phyloP scores from a whole-genome alignment of 352 stramenopile species.

The Globisporangium uncinulatum region DNA sequence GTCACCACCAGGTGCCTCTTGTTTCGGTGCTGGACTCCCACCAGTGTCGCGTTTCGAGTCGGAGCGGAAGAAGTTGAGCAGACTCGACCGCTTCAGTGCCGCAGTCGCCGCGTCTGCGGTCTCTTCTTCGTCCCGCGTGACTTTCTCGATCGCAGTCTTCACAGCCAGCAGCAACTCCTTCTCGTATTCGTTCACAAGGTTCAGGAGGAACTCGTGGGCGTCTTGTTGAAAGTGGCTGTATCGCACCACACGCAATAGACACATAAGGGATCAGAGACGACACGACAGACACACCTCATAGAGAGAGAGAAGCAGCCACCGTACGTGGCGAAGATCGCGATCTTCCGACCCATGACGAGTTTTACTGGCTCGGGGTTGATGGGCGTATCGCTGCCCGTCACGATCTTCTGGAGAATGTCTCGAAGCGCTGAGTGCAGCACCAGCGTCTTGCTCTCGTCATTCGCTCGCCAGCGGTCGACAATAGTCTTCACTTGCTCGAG shows the following conservation, averaged over 20 bases:
- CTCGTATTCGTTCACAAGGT: slow-evolving; percentile 80
- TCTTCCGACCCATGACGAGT: slow-evolving; percentile 67
- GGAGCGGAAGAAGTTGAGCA: slow-evolving; percentile 59
- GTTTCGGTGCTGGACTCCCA: slow-evolving; percentile 1
- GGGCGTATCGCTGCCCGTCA: slow-evolving; percentile 49
- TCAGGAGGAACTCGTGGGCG: slow-evolving; percentile 83
- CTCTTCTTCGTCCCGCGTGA: slow-evolving; percentile 6
- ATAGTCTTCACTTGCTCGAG: slow-evolving; percentile 39
- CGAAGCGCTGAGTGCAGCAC: slow-evolving; percentile 49
- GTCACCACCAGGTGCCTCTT: slow-evolving; percentile 14
- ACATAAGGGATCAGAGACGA: background rate
- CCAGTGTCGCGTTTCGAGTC: slow-evolving; percentile 16
- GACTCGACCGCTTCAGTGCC: slow-evolving; percentile 32
- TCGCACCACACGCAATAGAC: background rate
- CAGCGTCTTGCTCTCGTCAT: slow-evolving; percentile 44
- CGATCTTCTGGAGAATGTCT: slow-evolving; percentile 54
- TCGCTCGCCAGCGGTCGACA: slow-evolving; percentile 42
- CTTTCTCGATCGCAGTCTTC: slow-evolving; percentile 14
- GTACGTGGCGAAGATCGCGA: slow-evolving; percentile 79
- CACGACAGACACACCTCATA: background rate
- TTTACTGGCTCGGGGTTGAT: slow-evolving; percentile 83
- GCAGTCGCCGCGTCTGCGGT: slow-evolving; percentile 14
- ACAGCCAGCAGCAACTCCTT: slow-evolving; percentile 66
- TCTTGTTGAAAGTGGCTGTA: slow-evolving; percentile 80
- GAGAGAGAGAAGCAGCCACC: slow-evolving; percentile 8